phyloP scores from a whole-genome alignment of 106 monocot species.

The Xerophyta viscosa region DNA sequence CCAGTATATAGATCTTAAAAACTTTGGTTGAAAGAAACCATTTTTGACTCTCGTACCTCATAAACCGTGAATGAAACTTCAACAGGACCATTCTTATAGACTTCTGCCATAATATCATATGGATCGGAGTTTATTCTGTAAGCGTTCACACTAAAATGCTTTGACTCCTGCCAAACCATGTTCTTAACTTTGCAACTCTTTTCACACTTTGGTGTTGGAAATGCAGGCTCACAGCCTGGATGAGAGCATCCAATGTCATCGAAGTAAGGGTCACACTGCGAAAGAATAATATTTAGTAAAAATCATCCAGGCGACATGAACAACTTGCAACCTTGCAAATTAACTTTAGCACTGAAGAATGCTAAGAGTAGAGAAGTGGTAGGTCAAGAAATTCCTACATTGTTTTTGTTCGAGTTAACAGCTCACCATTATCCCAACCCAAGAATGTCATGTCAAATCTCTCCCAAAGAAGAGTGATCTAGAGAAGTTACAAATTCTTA shows the following conservation, averaged over 20 bases:
- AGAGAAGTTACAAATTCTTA: too few species aligned
- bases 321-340: too few species aligned
- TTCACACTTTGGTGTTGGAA: constrained; percentile 74
- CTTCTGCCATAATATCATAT: constrained; percentile 82
- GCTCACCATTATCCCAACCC: too few species aligned
- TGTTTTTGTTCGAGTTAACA: too few species aligned
- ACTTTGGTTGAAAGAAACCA: too few species aligned
- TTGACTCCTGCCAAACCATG: constrained; percentile 58
- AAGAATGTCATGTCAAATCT: too few species aligned
- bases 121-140: constrained; percentile 68
- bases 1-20: too few species aligned
- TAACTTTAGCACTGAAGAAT: too few species aligned
- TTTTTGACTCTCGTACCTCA: constrained; percentile 43
- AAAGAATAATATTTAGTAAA: constrained; percentile 4
- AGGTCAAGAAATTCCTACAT: too few species aligned
- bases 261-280: constrained; percentile 97
- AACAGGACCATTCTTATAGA: constrained; percentile 85
- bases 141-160: constrained; percentile 74
- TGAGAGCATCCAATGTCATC: constrained; percentile 78
- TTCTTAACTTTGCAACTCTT: constrained; percentile 69
- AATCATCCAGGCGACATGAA: too few species aligned
- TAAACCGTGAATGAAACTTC: constrained; percentile 95
- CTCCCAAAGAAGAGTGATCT: too few species aligned
- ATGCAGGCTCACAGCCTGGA: constrained; percentile 87
- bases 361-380: too few species aligned